These are phyloP conservation scores for Xylariaceae sp. DNA, from an alignment of 2,329 filamentous ascomycete genomes.

Conservation along the genomic window DNA sequence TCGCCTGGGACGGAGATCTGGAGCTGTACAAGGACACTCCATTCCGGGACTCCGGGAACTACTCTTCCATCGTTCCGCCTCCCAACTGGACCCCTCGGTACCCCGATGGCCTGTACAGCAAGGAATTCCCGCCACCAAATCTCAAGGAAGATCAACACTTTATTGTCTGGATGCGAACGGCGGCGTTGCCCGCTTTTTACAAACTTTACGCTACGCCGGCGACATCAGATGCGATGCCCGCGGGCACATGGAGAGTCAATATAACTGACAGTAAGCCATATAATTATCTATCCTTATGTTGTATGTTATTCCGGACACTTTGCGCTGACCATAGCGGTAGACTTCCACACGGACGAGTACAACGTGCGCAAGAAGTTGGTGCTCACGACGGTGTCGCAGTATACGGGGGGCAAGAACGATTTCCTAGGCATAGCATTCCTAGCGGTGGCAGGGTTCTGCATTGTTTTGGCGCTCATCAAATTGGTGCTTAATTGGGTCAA, in stretches of 20 bases:
- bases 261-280: constrained; percentile 75
- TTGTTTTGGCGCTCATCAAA: constrained; percentile 83
- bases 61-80: constrained; percentile 69
- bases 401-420: constrained; percentile 87
- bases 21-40: constrained; percentile 77
- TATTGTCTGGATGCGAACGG: constrained; percentile 98
- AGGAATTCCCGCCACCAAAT: constrained; percentile 64
- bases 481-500: constrained; percentile 87
- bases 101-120: constrained; percentile 67
- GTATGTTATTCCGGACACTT: not conserved
- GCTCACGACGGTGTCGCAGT: constrained; percentile 80
- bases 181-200: constrained; percentile 89
- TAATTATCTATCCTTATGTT: constrained; percentile 1
- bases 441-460: constrained; percentile 88
- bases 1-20: constrained; percentile 83
- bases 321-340: constrained; percentile 42
- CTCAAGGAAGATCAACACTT: constrained; percentile 77
- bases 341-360: constrained; percentile 76
- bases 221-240: constrained; percentile 64
- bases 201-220: constrained; percentile 72
- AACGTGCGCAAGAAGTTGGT: constrained; percentile 87
- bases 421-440: constrained; percentile 97
- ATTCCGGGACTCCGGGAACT: constrained; percentile 39
- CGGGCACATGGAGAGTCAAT: constrained; percentile 72
- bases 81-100: constrained; percentile 80